Evolutionary conservation across 106 monocot species (phyloP).

Genomic region (Gastrodia elata): DNA sequence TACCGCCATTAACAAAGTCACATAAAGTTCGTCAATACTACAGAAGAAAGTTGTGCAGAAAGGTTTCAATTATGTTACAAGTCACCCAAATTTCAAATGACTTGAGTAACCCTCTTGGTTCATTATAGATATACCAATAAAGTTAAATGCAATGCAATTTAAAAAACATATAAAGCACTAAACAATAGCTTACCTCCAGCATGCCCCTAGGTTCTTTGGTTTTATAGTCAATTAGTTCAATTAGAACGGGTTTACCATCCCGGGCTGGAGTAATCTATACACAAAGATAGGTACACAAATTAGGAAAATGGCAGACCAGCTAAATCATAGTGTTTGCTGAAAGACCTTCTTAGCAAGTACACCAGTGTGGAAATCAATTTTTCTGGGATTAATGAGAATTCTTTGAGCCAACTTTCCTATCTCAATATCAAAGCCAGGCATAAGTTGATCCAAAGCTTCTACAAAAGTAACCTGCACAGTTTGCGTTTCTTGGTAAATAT

Average conservation of each 20-base stretch:
- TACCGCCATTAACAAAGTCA: neutral
- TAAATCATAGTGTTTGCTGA: neutral
- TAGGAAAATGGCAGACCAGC: neutral
- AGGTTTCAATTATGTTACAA: neutral
- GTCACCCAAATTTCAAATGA: neutral
- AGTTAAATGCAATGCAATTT: neutral
- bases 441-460: slow-evolving; percentile 94
- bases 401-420: slow-evolving; percentile 95
- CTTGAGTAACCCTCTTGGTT: neutral
- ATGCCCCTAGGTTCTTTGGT: slow-evolving; percentile 79
- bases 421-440: slow-evolving; percentile 99
- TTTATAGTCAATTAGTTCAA: slow-evolving; percentile 95
- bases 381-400: slow-evolving; percentile 83
- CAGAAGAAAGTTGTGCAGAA: neutral
- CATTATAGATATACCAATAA: neutral
- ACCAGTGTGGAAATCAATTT: slow-evolving; percentile 81
- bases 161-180: neutral
- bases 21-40: neutral
- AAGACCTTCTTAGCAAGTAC: slow-evolving; percentile 92
- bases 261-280: slow-evolving; percentile 91
- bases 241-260: slow-evolving; percentile 94
- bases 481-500: neutral
- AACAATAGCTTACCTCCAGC: slow-evolving; percentile 42
- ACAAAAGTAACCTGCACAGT: slow-evolving; percentile 77
- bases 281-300: neutral